Percentiles rank a stretch among this genome's conserved stretches.
phyloP scores from a whole-genome alignment of 2,329 filamentous ascomycete species.

The Rhytidhysteron rufulum region DNA sequence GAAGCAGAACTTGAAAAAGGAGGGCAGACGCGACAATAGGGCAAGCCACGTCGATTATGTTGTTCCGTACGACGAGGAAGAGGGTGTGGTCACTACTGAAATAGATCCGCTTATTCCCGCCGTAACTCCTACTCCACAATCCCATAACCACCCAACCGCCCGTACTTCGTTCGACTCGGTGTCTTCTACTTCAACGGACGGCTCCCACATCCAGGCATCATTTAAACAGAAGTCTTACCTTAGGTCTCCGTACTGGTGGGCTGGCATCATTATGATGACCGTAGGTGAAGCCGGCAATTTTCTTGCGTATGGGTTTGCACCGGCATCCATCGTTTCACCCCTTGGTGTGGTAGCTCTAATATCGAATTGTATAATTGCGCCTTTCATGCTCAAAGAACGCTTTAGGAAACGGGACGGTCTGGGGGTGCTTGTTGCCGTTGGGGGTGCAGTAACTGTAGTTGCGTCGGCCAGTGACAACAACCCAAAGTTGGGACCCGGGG shows the following conservation, averaged over 20 bases:
- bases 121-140: background rate
- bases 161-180: slow-evolving; percentile 37
- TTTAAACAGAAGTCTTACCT: slow-evolving; percentile 69
- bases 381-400: slow-evolving; percentile 84
- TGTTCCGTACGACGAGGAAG: slow-evolving; percentile 4
- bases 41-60: slow-evolving; percentile 7
- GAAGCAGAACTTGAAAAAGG: slow-evolving; percentile 5
- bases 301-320: slow-evolving; percentile 93
- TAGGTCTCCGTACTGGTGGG: slow-evolving; percentile 93
- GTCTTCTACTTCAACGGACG: slow-evolving; percentile 33
- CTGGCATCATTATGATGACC: slow-evolving; percentile 86
- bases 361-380: slow-evolving; percentile 95
- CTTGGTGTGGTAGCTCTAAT: slow-evolving; percentile 94
- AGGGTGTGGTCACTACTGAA: slow-evolving; percentile 15
- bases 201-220: slow-evolving; percentile 34
- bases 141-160: slow-evolving; percentile 2
- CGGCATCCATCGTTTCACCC: slow-evolving; percentile 94
- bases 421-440: slow-evolving; percentile 83
- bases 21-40: slow-evolving; percentile 7
- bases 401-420: slow-evolving; percentile 82
- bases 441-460: slow-evolving; percentile 86
- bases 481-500: slow-evolving; percentile 82
- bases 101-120: slow-evolving; percentile 30
- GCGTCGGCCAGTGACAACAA: slow-evolving; percentile 86
- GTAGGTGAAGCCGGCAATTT: slow-evolving; percentile 95